Base-by-base conservation (phyloP, 441 rosid species). In the Brassica balearica region DNA sequence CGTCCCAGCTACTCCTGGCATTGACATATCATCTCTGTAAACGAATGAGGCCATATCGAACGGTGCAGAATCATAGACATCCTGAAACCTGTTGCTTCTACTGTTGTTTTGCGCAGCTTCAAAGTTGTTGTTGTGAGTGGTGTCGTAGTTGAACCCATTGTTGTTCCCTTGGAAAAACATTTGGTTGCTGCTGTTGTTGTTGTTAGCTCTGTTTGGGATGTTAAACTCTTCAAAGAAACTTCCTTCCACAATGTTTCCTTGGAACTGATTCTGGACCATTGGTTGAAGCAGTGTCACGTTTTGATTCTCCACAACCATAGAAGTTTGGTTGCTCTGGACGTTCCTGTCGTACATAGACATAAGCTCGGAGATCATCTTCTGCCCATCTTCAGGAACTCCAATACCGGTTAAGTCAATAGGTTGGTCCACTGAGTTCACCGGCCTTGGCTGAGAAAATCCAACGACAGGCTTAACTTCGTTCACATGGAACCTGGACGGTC, bases 311-410 rank as follows among this genome's bases (percentile, higher is more conserved):
- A 82, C 65, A 36, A 82, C 72, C 68, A 81, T 70, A 9, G 82
- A 2, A 23, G 75, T 84, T 83, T 84, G 85, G 84, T 77, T 87
- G 48, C 86, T 75, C 63, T 83, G 92, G 34, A 86, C 77, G 43
- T 81, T 89, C 23, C 80, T 74, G 38, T 90, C 95, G 8, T 89
- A 93, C 75, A 88, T 65, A 3, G 97, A 88, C 93, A 93, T 89
- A 17, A 92, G 93, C 43, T 93, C 92, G 1, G 83, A 84, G 75
- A 95, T 91, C 85, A 83, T 84, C 81, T 87, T 89, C 64, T 90
- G 95, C 29, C 96, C 99, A 17, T 93, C 97, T 79, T 90, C 97
- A 29, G 99, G 95, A 81, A 93, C 93, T 70, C 91, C 87, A 9
- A 81, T 73, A 58, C 85, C 91, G 0, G 91, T 79, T 60, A 91